A percentile compares a stretch with the other conserved stretches of the same genome.
phyloP scores from a whole-genome alignment of 495 filamentous ascomycete species.

The Lentithecium fluviatile region DNA sequence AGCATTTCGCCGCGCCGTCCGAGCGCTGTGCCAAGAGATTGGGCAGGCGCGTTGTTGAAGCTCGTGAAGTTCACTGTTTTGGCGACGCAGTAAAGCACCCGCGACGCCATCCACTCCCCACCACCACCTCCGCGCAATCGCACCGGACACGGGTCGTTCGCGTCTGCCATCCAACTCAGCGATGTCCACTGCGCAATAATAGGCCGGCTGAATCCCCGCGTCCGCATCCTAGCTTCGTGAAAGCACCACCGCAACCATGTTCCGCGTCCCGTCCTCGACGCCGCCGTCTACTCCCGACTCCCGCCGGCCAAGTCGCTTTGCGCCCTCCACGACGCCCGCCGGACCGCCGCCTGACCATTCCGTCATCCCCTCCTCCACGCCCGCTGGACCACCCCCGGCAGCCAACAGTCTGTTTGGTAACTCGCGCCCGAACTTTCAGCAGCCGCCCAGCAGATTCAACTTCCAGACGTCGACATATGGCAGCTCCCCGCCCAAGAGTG shows the following conservation, averaged over 20 bases:
- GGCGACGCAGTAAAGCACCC: too few relatives aligned
- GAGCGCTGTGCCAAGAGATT: too few relatives aligned
- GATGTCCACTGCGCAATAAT: too few relatives aligned
- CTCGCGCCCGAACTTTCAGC: slow-evolving; percentile 57
- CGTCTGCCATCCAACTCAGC: too few relatives aligned
- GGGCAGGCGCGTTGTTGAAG: too few relatives aligned
- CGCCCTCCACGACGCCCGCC: slow-evolving; percentile 75
- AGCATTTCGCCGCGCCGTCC: too few relatives aligned
- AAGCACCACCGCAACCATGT: slow-evolving; percentile 20
- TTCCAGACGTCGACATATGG: background rate
- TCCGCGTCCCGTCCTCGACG: slow-evolving; percentile 31
- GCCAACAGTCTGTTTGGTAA: slow-evolving; percentile 57
- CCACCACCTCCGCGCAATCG: too few relatives aligned
- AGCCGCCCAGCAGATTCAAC: slow-evolving; percentile 8
- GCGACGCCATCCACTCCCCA: too few relatives aligned
- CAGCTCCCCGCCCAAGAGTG: slow-evolving; percentile 35
- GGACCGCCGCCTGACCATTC: slow-evolving; percentile 65
- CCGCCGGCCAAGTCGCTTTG: slow-evolving; percentile 33
- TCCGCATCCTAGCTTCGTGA: too few relatives aligned
- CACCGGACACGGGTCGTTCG: too few relatives aligned
- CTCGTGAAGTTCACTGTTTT: too few relatives aligned
- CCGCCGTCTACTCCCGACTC: slow-evolving; percentile 38
- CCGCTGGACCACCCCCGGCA: slow-evolving; percentile 63
- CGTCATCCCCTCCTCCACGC: slow-evolving; percentile 66
- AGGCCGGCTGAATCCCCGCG: too few relatives aligned